Conservation (phyloP, 495 filamentous ascomycete species). For the Alectoria sarmentosa region DNA sequence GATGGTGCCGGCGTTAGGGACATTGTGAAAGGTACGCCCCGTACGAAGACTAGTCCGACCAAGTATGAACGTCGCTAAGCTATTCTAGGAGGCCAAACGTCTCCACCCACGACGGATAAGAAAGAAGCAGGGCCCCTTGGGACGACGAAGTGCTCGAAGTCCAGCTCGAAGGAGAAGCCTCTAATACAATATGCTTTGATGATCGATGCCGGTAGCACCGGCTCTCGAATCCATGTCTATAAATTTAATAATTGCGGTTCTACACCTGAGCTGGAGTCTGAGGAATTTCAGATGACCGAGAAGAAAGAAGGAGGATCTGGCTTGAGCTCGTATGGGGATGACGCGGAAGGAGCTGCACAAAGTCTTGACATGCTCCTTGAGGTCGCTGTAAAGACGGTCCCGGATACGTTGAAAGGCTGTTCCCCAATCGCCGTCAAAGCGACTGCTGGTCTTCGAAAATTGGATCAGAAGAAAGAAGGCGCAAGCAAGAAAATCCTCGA, state of each 20-base stretch:
- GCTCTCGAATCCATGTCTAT: constrained; percentile 97
- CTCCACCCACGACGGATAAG: constrained; percentile 1
- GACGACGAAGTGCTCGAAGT: constrained; percentile 70
- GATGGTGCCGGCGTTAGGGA: constrained; percentile 33
- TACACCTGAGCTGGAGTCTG: constrained; percentile 89
- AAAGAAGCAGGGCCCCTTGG: constrained; percentile 19
- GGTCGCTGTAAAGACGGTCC: constrained; percentile 73
- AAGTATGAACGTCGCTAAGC: neutral
- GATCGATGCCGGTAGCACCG: constrained; percentile 97
- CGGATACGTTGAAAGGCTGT: constrained; percentile 79
- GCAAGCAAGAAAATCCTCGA: constrained; percentile 76
- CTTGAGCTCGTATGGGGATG: constrained; percentile 74
- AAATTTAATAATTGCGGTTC: constrained; percentile 97
- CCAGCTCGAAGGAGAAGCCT: constrained; percentile 77
- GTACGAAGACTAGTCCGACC: neutral
- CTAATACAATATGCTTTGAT: constrained; percentile 95
- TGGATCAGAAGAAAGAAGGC: constrained; percentile 59
- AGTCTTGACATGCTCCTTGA: constrained; percentile 85
- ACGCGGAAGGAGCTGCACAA: constrained; percentile 80
- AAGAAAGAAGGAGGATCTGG: constrained; percentile 72
- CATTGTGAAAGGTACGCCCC: constrained; percentile 26
- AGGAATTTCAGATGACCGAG: constrained; percentile 84
- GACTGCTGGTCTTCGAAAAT: constrained; percentile 75
- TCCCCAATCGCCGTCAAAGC: constrained; percentile 93
- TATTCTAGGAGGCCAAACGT: neutral